phyloP scores from a whole-genome alignment of 495 filamentous ascomycete species.

The Trichoderma erinaceum region DNA sequence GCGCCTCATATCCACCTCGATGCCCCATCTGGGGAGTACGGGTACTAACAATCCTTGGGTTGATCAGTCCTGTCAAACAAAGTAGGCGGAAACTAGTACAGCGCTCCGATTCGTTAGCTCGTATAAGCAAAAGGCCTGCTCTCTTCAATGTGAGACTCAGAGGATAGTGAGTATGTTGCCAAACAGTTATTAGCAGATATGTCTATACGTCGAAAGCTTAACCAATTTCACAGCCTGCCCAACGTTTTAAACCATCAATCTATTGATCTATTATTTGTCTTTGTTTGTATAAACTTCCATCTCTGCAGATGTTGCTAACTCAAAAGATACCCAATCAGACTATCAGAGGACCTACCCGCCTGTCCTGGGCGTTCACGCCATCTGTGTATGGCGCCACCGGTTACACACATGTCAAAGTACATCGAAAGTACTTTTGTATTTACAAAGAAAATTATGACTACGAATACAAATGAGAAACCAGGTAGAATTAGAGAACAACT shows the following conservation, averaged over 20 bases:
- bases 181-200: too few species aligned
- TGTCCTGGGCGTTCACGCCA: neutral
- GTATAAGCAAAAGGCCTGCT: too few species aligned
- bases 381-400: neutral
- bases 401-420: neutral
- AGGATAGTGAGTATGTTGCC: too few species aligned
- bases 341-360: neutral
- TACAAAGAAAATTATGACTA: neutral
- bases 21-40: neutral
- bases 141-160: too few species aligned
- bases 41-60: neutral
- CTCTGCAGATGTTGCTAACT: neutral
- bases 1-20: neutral
- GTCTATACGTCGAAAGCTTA: too few species aligned
- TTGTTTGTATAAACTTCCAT: too few species aligned
- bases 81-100: neutral
- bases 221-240: too few species aligned
- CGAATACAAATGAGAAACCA: too few species aligned
- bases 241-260: too few species aligned
- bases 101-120: neutral
- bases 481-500: too few species aligned
- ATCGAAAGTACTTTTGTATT: neutral
- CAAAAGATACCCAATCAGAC: neutral
- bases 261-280: too few species aligned
- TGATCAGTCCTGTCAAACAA: neutral